Evolutionary conservation across 306 rosid species (phyloP).

Genomic region (Hippophae tibetana): DNA sequence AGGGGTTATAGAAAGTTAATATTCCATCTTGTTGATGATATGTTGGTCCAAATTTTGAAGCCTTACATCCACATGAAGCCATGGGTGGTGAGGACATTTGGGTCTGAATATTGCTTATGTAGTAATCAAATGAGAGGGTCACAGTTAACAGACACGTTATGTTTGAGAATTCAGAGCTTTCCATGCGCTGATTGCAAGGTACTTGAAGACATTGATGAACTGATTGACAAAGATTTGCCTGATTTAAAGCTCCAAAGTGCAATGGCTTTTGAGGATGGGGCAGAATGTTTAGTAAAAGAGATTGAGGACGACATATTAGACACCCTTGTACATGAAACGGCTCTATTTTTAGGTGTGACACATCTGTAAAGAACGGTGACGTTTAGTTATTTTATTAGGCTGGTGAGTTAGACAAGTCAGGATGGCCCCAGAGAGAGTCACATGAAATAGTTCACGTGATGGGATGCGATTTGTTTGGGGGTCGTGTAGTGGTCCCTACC

Average conservation of each 20-base stretch:
- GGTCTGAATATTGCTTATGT: background rate
- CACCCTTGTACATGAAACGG: slow-evolving; percentile 59
- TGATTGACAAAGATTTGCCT: slow-evolving; percentile 50
- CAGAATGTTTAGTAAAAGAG: slow-evolving; percentile 40
- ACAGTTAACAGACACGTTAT: slow-evolving; percentile 30
- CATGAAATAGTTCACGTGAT: slow-evolving; percentile 59
- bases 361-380: slow-evolving; percentile 19
- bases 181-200: slow-evolving; percentile 49
- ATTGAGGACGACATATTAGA: slow-evolving; percentile 57
- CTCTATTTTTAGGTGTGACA: slow-evolving; percentile 13
- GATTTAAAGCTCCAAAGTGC: slow-evolving; percentile 16
- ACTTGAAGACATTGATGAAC: slow-evolving; percentile 63
- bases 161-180: slow-evolving; percentile 39
- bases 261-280: slow-evolving; percentile 45
- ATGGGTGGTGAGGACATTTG: slow-evolving; percentile 7
- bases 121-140: slow-evolving; percentile 17
- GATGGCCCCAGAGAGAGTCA: slow-evolving; percentile 19
- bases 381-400: background rate
- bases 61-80: slow-evolving; percentile 26
- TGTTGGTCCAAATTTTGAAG: slow-evolving; percentile 35
- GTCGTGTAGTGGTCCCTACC: background rate
- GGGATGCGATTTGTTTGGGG: slow-evolving; percentile 28
- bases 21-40: slow-evolving; percentile 54
- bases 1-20: slow-evolving; percentile 42
- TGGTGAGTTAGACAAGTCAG: background rate